These are phyloP conservation scores for Piper betle DNA, from an alignment of 164 flowering plant genomes.

Conservation along the genomic window DNA sequence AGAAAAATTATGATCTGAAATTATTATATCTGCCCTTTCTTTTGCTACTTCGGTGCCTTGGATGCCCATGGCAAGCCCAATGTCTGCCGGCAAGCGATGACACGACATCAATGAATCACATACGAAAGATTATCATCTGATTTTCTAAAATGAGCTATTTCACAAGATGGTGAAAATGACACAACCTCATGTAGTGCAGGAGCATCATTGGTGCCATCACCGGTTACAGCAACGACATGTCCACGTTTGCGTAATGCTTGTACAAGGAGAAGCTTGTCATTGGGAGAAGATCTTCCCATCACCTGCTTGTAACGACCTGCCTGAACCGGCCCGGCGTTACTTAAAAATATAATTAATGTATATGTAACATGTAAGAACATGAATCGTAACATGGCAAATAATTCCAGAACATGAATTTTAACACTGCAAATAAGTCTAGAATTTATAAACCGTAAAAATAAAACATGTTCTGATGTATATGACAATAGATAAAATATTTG, in stretches of 20 bases:
- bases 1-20: constrained; percentile 86
- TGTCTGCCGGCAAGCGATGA: constrained; percentile 53
- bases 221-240: constrained; percentile 96
- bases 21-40: constrained; percentile 95
- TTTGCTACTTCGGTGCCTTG: constrained; percentile 96
- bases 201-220: constrained; percentile 99
- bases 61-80: constrained; percentile 98
- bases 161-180: neutral
- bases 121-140: neutral
- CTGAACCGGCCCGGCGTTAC: too few species aligned
- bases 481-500: too few species aligned
- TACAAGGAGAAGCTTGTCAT: constrained; percentile 89
- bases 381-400: too few species aligned
- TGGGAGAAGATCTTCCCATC: constrained; percentile 96
- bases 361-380: too few species aligned
- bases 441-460: too few species aligned
- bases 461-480: too few species aligned
- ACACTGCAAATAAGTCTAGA: too few species aligned
- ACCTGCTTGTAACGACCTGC: too few species aligned
- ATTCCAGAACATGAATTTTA: too few species aligned
- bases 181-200: constrained; percentile 92
- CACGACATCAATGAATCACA: constrained; percentile 1
- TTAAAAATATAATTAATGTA: too few species aligned
- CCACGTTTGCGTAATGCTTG: constrained; percentile 64
- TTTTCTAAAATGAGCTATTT: neutral